Percentiles rank a stretch among this genome's conserved stretches.
Conservation (phyloP, 1,284 basidiomycete genomes). For the Microbotryomycetes sp. region DNA sequence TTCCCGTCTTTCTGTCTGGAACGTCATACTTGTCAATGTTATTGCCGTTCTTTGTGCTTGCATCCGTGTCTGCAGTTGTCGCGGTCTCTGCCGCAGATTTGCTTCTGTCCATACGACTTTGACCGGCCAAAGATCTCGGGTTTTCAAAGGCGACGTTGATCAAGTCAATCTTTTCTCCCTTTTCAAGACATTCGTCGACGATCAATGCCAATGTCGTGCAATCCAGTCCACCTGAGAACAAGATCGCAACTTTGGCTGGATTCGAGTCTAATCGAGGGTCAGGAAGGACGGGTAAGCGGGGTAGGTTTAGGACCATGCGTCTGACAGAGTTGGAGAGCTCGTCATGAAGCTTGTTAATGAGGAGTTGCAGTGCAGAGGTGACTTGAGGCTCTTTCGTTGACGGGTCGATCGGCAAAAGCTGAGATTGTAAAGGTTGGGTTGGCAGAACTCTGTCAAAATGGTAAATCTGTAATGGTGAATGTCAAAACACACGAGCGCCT, state of each 20-base stretch:
- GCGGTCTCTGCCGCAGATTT: conserved; percentile 42
- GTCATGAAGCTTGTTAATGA: conserved; percentile 38
- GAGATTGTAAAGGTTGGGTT: conserved; percentile 4
- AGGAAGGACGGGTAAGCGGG: conserved; percentile 18
- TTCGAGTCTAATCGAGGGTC: conserved; percentile 9
- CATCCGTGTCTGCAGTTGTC: neutral
- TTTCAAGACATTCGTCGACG: conserved; percentile 48
- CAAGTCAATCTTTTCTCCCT: conserved; percentile 76
- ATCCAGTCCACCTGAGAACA: conserved; percentile 96
- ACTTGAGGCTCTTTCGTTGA: conserved; percentile 2
- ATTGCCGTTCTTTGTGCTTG: too few species aligned
- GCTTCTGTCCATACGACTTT: neutral
- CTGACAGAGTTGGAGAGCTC: conserved; percentile 43
- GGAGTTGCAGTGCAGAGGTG: conserved; percentile 9
- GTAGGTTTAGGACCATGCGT: conserved; percentile 46
- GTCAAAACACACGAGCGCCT: neutral
- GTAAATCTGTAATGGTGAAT: conserved; percentile 16
- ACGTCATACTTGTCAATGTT: conserved; percentile 49
- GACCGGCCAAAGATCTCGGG: conserved; percentile 56
- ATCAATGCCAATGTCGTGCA: conserved; percentile 76
- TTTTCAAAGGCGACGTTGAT: conserved; percentile 96
- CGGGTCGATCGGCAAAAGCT: conserved; percentile 7
- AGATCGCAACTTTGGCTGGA: conserved; percentile 62
- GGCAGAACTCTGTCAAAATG: conserved; percentile 27
- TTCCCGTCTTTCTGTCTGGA: conserved; percentile 78